Conservation (phyloP, 2,329 filamentous ascomycete genomes). For the Camillea tinctor region DNA sequence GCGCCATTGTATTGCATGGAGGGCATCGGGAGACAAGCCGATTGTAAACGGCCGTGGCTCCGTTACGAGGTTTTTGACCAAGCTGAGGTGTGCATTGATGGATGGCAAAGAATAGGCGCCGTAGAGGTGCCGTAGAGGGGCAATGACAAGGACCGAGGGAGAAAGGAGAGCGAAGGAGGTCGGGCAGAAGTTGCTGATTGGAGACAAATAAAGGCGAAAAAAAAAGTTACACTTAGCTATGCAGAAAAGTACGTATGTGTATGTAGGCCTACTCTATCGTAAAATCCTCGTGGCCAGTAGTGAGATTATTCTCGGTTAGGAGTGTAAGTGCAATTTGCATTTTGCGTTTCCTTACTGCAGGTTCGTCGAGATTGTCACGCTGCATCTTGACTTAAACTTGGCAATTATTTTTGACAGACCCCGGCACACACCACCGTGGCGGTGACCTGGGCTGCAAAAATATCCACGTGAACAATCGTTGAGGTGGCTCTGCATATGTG, state of each 20-base stretch:
- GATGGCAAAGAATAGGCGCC: neutral
- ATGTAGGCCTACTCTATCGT: neutral
- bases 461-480: slow-evolving; percentile 25
- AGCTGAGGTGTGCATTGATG: neutral
- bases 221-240: neutral
- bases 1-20: neutral
- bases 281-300: neutral
- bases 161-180: too few relatives aligned
- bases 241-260: neutral
- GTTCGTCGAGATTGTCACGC: slow-evolving; percentile 20
- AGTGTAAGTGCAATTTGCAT: too few relatives aligned
- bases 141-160: neutral
- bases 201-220: neutral
- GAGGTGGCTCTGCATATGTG: slow-evolving; percentile 24
- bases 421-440: slow-evolving; percentile 6
- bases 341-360: slow-evolving; percentile 1
- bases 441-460: slow-evolving; percentile 12
- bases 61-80: neutral
- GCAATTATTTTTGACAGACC: slow-evolving; percentile 21
- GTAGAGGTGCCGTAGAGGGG: neutral
- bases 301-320: neutral
- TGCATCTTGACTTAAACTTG: slow-evolving; percentile 21
- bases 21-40: neutral
- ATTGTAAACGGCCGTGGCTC: neutral
- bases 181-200: neutral